Base-by-base conservation (phyloP, 352 stramenopile species). In the Pythium plurisporium region DNA sequence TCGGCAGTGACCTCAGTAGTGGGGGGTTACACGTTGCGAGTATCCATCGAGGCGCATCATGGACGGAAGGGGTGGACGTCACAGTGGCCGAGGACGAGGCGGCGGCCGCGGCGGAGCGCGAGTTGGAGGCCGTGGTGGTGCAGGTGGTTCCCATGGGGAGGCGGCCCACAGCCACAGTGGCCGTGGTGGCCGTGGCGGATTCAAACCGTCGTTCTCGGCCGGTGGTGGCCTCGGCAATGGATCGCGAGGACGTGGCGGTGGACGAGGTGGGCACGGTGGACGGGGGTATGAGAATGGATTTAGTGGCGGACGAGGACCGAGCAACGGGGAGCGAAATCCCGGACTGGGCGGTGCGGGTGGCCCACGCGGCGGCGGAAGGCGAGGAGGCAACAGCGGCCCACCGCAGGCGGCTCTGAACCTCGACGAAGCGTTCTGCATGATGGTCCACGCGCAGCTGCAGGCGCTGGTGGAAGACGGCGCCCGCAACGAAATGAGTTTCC, bases 381-480 rank as follows among this genome's bases (percentile, higher is more conserved):
- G 27, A 20, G 31, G 23, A 6, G 40, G 52, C 41, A 62, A 59
- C 30, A 47, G 46, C n/a, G 61, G 57, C 10, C 58, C 40, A 23
- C 54, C 30, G 7, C 22, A 59, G 36, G 8, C 54, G 17, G 33
- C 54, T 14, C 25, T 86, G 48, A 86, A 53, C 29, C 60, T 94
- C 17, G 72, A 82, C 40, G 83, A 90, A 59, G 73, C 47, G 23
- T 94, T 94, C 52, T 83, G 71, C 9, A 89, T 94, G 70, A 51
- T 78, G 42, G 72, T 89, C 38, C 70, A 87, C 44, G 47, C 67
- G 14, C 51, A 84, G 20, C 61, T 94, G 11, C 72, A 88, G 64
- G 68, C 68, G 26, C 75, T 94, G 5, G 69, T 88, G 10, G 78
- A 91, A 12, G 78, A 91, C 49, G 74, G 69, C 6, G 31, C 59